phyloP scores from a whole-genome alignment of 2,329 filamentous ascomycete species.

The Trichophyton verrucosum region DNA sequence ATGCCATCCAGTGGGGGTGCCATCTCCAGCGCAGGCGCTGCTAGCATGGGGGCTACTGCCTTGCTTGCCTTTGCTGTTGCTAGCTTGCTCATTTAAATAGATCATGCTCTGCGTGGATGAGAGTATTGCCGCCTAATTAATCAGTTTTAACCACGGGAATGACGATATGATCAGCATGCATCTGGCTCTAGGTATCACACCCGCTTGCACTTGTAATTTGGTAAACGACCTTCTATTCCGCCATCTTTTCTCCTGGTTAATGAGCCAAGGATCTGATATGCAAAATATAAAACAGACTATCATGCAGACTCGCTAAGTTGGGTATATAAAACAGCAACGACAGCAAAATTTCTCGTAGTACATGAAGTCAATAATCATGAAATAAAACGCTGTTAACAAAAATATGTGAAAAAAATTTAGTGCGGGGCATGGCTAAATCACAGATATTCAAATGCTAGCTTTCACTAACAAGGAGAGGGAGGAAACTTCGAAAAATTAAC shows the following conservation, averaged over 20 bases:
- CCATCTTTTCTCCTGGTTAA: too few relatives aligned
- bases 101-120: too few relatives aligned
- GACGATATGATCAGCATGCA: too few relatives aligned
- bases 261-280: not conserved
- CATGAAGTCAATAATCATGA: too few relatives aligned
- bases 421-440: not conserved
- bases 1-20: not conserved
- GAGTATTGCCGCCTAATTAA: too few relatives aligned
- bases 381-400: not conserved
- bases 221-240: too few relatives aligned
- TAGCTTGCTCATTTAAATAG: not conserved
- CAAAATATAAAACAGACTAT: not conserved
- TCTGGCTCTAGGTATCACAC: too few relatives aligned
- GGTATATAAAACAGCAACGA: not conserved
- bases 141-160: too few relatives aligned
- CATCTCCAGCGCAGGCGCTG: not conserved
- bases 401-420: too few relatives aligned
- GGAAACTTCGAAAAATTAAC: not conserved
- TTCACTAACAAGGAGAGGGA: too few relatives aligned
- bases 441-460: not conserved
- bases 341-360: not conserved
- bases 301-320: not conserved
- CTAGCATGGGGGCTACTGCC: not conserved
- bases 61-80: not conserved
- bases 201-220: too few relatives aligned